phyloP scores from a whole-genome alignment of 208 protist species.

The Lotmaria passim region DNA sequence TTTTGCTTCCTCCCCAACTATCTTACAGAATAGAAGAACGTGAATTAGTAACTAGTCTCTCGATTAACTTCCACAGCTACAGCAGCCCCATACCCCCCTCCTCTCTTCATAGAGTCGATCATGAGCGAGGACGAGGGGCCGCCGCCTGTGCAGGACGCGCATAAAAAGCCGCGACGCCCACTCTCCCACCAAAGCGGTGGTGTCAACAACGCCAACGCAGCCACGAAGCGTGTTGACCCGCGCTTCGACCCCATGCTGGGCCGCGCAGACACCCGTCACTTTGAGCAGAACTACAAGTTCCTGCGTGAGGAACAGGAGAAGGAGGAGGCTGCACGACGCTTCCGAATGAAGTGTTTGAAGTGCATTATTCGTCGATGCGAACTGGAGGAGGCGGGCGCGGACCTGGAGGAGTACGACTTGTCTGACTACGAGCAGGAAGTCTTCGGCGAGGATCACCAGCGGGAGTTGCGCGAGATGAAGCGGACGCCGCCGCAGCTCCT shows the following conservation, averaged over 20 bases:
- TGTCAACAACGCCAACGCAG: conserved; percentile 1
- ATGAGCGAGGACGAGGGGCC: conserved; percentile 61
- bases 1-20: no score
- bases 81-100: no score
- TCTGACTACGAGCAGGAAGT: conserved; percentile 80
- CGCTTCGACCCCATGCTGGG: conserved; percentile 81
- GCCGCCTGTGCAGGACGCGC: conserved; percentile 72
- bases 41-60: no score
- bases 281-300: conserved; percentile 85
- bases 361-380: conserved; percentile 70
- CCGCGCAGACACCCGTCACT: conserved; percentile 48
- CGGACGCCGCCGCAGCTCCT: conserved; percentile 57
- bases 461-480: conserved; percentile 64
- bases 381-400: conserved; percentile 69
- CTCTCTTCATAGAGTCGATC: background rate
- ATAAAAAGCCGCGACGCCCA: conserved; percentile 41
- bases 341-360: conserved; percentile 73
- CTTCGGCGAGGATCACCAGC: conserved; percentile 72
- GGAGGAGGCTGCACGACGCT: conserved; percentile 69
- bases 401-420: conserved; percentile 82
- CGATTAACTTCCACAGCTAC: no score
- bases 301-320: conserved; percentile 70
- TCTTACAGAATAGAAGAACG: no score
- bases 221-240: conserved; percentile 51
- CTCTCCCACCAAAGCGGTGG: background rate